phyloP scores from a whole-genome alignment of 495 filamentous ascomycete species.

The Pseudoneurospora amorphoporcata region DNA sequence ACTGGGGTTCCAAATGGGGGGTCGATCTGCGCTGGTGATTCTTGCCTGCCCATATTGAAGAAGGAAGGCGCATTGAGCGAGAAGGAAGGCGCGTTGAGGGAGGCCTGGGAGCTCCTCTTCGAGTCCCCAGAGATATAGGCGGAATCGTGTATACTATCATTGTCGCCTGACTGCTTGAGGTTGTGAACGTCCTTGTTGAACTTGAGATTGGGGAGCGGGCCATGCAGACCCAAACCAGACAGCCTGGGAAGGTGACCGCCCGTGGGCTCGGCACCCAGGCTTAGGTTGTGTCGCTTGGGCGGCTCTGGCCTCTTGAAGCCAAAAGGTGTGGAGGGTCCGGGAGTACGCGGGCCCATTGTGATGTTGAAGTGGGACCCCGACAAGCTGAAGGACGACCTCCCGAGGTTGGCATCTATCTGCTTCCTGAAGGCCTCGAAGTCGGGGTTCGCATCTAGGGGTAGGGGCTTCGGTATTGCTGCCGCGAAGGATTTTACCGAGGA shows the following conservation, averaged over 20 bases:
- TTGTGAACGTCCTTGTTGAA: slow-evolving; percentile 2
- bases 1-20: slow-evolving; percentile 22
- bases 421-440: slow-evolving; percentile 67
- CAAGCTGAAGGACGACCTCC: slow-evolving; percentile 37
- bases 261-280: slow-evolving; percentile 27
- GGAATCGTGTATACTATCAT: slow-evolving; percentile 30
- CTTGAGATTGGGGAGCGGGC: neutral
- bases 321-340: slow-evolving; percentile 20
- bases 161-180: slow-evolving; percentile 19
- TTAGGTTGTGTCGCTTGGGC: slow-evolving; percentile 25
- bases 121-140: slow-evolving; percentile 39
- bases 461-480: slow-evolving; percentile 54
- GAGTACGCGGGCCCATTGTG: slow-evolving; percentile 10
- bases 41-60: slow-evolving; percentile 22
- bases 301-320: slow-evolving; percentile 26
- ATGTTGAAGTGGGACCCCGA: slow-evolving; percentile 35
- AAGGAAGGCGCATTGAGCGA: slow-evolving; percentile 20
- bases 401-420: slow-evolving; percentile 53
- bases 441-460: slow-evolving; percentile 61
- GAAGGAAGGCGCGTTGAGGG: slow-evolving; percentile 27
- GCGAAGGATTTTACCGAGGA: slow-evolving; percentile 59
- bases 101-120: slow-evolving; percentile 35
- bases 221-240: slow-evolving; percentile 5
- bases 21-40: slow-evolving; percentile 28
- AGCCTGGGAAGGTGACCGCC: slow-evolving; percentile 14